These are phyloP conservation scores for Aspergillus floridensis DNA, from an alignment of 2,329 filamentous ascomycete genomes.

Conservation along the genomic window DNA sequence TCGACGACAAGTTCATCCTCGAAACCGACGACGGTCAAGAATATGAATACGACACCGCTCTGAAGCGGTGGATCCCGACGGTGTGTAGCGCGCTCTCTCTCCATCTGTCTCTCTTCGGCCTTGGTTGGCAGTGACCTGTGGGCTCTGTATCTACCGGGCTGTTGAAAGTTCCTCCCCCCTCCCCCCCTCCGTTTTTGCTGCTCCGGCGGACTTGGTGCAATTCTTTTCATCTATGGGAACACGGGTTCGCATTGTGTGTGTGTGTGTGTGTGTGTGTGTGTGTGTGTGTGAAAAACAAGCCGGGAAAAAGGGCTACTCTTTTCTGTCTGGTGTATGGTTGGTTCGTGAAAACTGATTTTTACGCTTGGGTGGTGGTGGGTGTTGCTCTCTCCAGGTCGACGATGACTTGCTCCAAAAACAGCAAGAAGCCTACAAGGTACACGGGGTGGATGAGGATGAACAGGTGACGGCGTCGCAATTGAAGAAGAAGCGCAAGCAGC, in stretches of 20 bases:
- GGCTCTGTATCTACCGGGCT: conserved; percentile 11
- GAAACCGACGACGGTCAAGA: conserved; percentile 82
- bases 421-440: conserved; percentile 59
- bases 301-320: too few relatives aligned
- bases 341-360: conserved; percentile 33
- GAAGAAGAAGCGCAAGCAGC: conserved; percentile 55
- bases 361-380: conserved; percentile 24
- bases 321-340: conserved; percentile 10
- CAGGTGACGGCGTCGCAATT: conserved; percentile 42
- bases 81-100: conserved; percentile 41
- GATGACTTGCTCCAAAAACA: conserved; percentile 61
- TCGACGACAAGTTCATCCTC: conserved; percentile 77
- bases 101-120: conserved; percentile 10
- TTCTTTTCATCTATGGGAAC: too few relatives aligned
- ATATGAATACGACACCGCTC: conserved; percentile 72
- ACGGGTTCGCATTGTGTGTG: too few relatives aligned
- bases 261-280: too few relatives aligned
- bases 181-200: background rate
- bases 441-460: conserved; percentile 59
- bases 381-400: conserved; percentile 52
- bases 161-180: conserved; percentile 15
- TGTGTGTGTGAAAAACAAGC: too few relatives aligned
- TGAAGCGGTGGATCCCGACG: conserved; percentile 72
- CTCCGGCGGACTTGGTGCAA: too few relatives aligned
- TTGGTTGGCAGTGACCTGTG: conserved; percentile 9